Evolutionary conservation across 2,329 filamentous ascomycete species (phyloP).

Genomic region (Dryadomyces quercus-mongolicae): DNA sequence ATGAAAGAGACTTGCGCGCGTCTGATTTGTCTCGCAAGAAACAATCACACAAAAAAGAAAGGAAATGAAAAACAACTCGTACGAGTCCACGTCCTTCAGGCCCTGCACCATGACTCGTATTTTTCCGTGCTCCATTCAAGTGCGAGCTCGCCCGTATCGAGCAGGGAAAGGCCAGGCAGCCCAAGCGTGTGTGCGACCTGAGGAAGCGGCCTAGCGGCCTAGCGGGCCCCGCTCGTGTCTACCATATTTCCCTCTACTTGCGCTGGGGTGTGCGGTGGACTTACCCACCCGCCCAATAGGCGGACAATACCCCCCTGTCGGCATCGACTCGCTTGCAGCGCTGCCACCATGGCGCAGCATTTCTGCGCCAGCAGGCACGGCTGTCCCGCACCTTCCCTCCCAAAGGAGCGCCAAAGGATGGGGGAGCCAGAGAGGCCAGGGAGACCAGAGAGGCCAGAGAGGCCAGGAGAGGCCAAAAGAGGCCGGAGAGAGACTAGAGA

Average conservation of each 20-base stretch:
- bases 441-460: no score
- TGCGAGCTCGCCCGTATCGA: neutral
- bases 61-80: no score
- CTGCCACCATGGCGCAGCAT: neutral
- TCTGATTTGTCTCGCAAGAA: no score
- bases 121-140: no score
- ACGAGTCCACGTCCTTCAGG: no score
- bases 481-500: no score
- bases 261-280: neutral
- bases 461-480: no score
- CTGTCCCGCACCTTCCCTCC: neutral
- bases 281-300: neutral
- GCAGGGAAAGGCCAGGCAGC: neutral
- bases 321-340: neutral
- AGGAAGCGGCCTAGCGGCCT: neutral
- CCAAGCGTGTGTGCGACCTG: neutral
- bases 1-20: no score
- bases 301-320: neutral
- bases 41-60: no score
- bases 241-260: neutral
- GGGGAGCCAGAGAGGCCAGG: neutral
- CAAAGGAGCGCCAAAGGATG: neutral
- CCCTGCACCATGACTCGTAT: no score
- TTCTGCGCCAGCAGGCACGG: neutral
- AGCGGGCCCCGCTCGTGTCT: neutral